Evolutionary conservation across 768 basidiomycete genomes (phyloP).

Genomic region (Pleurotus cornucopiae): DNA sequence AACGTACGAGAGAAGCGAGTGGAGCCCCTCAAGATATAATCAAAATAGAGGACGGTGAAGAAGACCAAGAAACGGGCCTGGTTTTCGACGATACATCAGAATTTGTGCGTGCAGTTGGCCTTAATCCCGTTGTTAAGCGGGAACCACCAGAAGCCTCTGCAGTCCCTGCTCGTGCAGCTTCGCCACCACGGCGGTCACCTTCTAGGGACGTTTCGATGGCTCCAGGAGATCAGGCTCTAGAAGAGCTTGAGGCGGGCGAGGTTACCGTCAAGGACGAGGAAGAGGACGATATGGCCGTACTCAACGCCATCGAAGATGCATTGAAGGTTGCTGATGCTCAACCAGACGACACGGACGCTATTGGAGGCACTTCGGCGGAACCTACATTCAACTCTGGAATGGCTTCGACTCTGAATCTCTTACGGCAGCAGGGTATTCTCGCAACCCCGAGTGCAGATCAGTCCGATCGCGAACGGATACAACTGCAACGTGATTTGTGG

Average conservation of each 20-base stretch:
- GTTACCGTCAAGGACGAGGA: slow-evolving; percentile 77
- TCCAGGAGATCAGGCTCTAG: slow-evolving; percentile 55
- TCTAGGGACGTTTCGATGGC: slow-evolving; percentile 55
- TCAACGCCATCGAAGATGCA: slow-evolving; percentile 71
- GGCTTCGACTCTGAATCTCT: slow-evolving; percentile 82
- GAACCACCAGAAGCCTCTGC: slow-evolving; percentile 36
- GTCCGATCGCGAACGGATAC: slow-evolving; percentile 72
- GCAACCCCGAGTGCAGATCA: slow-evolving; percentile 61
- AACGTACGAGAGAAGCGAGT: slow-evolving; percentile 48
- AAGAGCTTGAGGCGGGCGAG: slow-evolving; percentile 81
- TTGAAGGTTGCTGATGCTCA: slow-evolving; percentile 62
- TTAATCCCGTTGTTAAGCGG: slow-evolving; percentile 48
- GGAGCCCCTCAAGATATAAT: slow-evolving; percentile 33
- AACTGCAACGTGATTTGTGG: slow-evolving; percentile 87
- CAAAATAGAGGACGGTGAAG: slow-evolving; percentile 41
- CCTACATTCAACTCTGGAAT: slow-evolving; percentile 81
- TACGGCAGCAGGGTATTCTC: slow-evolving; percentile 89
- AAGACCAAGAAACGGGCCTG: slow-evolving; percentile 50
- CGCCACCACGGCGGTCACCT: slow-evolving; percentile 32
- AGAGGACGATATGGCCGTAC: slow-evolving; percentile 65
- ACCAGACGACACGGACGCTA: slow-evolving; percentile 34
- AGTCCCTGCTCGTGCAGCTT: slow-evolving; percentile 18
- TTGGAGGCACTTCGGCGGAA: slow-evolving; percentile 68
- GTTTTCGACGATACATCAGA: slow-evolving; percentile 97
- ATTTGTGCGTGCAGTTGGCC: slow-evolving; percentile 84